Evolutionary conservation across 148 eudicot species (phyloP).

Genomic region (Cornus florida): DNA sequence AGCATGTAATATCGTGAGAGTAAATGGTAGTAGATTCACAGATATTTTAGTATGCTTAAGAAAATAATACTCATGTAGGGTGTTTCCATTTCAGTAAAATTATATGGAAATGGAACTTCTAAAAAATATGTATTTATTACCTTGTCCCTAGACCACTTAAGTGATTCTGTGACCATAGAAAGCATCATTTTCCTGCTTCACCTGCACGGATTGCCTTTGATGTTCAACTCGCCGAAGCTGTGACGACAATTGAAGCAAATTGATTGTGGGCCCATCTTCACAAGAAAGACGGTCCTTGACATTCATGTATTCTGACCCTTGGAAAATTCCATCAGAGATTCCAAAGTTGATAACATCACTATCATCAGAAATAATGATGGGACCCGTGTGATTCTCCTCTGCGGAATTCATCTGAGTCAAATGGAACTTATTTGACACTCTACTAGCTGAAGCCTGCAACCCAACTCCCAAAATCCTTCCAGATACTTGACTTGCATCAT

Average conservation of each 20-base stretch:
- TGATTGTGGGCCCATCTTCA: slow-evolving; percentile 41
- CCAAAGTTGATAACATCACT: slow-evolving; percentile 18
- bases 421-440: slow-evolving; percentile 20
- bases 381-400: slow-evolving; percentile 18
- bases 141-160: neutral
- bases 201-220: slow-evolving; percentile 39
- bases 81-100: neutral
- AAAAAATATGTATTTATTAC: neutral
- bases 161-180: slow-evolving; percentile 20
- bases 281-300: slow-evolving; percentile 22
- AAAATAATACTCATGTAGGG: neutral
- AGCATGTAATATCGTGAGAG: neutral
- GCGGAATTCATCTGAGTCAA: slow-evolving; percentile 16
- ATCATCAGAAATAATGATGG: slow-evolving; percentile 22
- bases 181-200: slow-evolving; percentile 35
- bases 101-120: neutral
- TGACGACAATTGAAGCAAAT: slow-evolving; percentile 68
- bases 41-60: no score
- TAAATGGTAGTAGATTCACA: neutral
- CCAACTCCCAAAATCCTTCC: slow-evolving; percentile 26
- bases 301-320: slow-evolving; percentile 39
- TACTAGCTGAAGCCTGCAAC: slow-evolving; percentile 21
- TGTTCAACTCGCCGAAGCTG: slow-evolving; percentile 69
- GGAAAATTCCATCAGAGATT: slow-evolving; percentile 27
- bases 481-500: slow-evolving; percentile 6